A percentile compares a stretch with the other conserved stretches of the same genome.
These are phyloP conservation scores for Suillus lakei DNA, from an alignment of 768 basidiomycete genomes.

Conservation along the genomic window DNA sequence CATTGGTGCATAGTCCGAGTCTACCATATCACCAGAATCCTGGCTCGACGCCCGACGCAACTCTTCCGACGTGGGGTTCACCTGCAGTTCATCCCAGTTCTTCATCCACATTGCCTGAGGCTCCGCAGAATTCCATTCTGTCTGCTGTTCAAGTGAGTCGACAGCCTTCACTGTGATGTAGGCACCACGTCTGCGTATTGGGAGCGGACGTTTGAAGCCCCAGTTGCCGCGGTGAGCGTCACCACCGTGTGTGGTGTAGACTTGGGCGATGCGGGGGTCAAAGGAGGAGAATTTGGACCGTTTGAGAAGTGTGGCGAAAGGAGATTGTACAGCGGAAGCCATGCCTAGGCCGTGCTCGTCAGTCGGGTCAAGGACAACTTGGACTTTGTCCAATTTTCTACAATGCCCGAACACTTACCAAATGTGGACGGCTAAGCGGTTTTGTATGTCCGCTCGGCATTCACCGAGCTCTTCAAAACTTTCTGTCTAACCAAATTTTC, in stretches of 20 bases:
- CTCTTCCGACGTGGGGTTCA: conserved; percentile 16
- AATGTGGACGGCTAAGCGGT: neutral
- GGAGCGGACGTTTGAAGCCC: conserved; percentile 84
- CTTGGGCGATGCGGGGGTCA: conserved; percentile 77
- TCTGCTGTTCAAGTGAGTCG: conserved; percentile 76
- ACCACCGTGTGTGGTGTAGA: conserved; percentile 73
- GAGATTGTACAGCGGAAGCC: conserved; percentile 43
- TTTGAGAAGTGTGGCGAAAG: conserved; percentile 77
- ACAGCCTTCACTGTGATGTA: conserved; percentile 69
- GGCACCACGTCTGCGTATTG: conserved; percentile 64
- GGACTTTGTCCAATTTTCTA: conserved; percentile 7
- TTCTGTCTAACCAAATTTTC: conserved; percentile 16
- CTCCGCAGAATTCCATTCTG: conserved; percentile 76
- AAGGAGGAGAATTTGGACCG: conserved; percentile 83
- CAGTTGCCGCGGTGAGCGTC: conserved; percentile 80
- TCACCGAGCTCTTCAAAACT: conserved; percentile 38
- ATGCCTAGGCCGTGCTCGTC: conserved; percentile 13
- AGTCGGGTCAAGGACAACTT: neutral
- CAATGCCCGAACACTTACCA: neutral
- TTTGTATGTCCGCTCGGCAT: conserved; percentile 23
- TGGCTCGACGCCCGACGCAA: neutral
- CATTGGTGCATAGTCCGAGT: conserved; percentile 30
- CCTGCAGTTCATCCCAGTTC: conserved; percentile 63
- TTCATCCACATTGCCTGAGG: conserved; percentile 68
- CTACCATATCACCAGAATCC: conserved; percentile 21